phyloP scores from a whole-genome alignment of 257 asterid genomes.

The Solanum tarapatanum region DNA sequence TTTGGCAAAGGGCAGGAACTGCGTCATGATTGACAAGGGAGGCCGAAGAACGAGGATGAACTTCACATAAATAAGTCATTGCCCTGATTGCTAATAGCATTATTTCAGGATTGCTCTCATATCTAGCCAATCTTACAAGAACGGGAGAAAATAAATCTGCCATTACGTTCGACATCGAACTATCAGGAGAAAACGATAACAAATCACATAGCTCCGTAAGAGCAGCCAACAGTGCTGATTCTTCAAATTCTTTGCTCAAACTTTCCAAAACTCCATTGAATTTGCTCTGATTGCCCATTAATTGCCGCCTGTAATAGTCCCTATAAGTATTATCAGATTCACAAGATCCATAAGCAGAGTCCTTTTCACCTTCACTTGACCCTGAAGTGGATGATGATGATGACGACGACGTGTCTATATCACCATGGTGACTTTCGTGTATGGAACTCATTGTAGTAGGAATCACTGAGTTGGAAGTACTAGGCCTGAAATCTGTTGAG shows the following conservation, averaged over 20 bases:
- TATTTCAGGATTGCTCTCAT: conserved; percentile 59
- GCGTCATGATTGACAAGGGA: conserved; percentile 78
- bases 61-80: conserved; percentile 83
- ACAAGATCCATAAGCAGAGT: conserved; percentile 59
- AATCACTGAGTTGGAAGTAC: conserved; percentile 54
- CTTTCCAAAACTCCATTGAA: conserved; percentile 47
- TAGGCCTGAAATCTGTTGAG: conserved; percentile 62
- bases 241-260: conserved; percentile 53
- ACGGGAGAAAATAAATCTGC: conserved; percentile 68
- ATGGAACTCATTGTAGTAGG: conserved; percentile 35
- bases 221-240: conserved; percentile 68
- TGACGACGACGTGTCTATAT: conserved; percentile 70
- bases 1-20: conserved; percentile 80
- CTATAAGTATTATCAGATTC: conserved; percentile 61
- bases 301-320: conserved; percentile 45
- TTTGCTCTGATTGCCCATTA: conserved; percentile 44
- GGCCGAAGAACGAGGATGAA: conserved; percentile 59
- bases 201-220: conserved; percentile 90
- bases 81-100: conserved; percentile 86
- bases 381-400: conserved; percentile 74
- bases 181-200: conserved; percentile 68
- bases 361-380: conserved; percentile 74
- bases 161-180: conserved; percentile 64
- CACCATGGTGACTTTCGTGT: conserved; percentile 50
- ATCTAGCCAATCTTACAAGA: conserved; percentile 69